A percentile compares a stretch with the other conserved stretches of the same genome.
Conservation (phyloP, 176 grass and related monocot genomes). For the Metroxylon sagu region DNA sequence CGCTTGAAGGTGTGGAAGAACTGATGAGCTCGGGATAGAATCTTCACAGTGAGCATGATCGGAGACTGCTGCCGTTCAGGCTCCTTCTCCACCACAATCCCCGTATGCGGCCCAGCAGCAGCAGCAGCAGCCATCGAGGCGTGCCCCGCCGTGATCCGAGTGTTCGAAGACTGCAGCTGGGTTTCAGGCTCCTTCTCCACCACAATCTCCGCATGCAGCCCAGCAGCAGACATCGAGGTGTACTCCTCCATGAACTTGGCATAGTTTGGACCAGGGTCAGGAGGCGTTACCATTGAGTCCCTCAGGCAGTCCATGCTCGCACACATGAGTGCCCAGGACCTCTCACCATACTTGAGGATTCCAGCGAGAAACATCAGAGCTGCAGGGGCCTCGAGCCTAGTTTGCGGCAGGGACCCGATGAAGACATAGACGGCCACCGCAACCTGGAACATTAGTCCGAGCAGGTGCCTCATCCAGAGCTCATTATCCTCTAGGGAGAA, state of each 20-base stretch:
- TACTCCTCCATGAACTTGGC: not conserved
- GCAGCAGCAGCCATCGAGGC: not conserved
- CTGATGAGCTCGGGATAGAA: not conserved
- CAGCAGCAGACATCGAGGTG: no score
- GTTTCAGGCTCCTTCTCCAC: no score
- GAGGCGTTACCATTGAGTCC: conserved; percentile 2
- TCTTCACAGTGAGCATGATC: not conserved
- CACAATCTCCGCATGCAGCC: no score
- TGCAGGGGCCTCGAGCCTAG: not conserved
- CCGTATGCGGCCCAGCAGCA: conserved; percentile 2
- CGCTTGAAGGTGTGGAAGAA: not conserved
- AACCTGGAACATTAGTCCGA: conserved; percentile 48
- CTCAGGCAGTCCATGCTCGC: conserved; percentile 25
- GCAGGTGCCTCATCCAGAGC: conserved; percentile 41
- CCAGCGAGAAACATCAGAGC: conserved; percentile 30
- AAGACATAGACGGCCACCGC: conserved; percentile 31
- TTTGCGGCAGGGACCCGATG: not conserved
- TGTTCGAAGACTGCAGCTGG: not conserved
- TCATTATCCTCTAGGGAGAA: conserved; percentile 52
- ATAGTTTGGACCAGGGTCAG: conserved; percentile 10
- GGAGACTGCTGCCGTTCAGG: not conserved
- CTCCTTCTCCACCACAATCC: not conserved
- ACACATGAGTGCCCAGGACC: conserved; percentile 37
- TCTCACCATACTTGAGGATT: conserved; percentile 46
- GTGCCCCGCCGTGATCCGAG: no score